Conservation (phyloP, 1,284 basidiomycete species). For the Marasmius oreades region DNA sequence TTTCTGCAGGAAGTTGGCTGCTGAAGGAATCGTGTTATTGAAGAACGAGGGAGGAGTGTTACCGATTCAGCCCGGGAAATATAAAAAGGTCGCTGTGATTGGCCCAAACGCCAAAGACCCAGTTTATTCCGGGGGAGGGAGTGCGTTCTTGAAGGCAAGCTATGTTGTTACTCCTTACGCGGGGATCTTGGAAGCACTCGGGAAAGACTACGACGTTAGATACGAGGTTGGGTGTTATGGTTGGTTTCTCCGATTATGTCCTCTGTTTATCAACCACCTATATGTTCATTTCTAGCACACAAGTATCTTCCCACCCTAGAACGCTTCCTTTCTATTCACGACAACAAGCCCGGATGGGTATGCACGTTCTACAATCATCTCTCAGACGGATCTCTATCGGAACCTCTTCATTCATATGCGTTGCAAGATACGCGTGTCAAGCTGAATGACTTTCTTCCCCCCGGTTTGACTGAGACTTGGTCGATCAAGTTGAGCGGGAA, state of each 20-base stretch:
- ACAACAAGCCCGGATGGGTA: constrained; percentile 55
- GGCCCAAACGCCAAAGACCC: constrained; percentile 68
- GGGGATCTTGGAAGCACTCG: constrained; percentile 47
- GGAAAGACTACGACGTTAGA: constrained; percentile 40
- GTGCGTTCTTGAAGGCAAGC: constrained; percentile 66
- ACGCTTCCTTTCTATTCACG: constrained; percentile 42
- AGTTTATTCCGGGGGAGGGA: constrained; percentile 73
- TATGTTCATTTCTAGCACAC: constrained; percentile 38
- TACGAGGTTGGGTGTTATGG: constrained; percentile 62
- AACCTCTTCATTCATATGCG: constrained; percentile 38
- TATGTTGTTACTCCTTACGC: constrained; percentile 67
- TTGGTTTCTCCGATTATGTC: constrained; percentile 23
- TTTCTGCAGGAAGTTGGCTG: constrained; percentile 57
- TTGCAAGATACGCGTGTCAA: constrained; percentile 61
- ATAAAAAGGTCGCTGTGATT: constrained; percentile 66
- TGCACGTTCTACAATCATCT: constrained; percentile 61
- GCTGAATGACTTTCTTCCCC: constrained; percentile 61
- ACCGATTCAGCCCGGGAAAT: constrained; percentile 45
- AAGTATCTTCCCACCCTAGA: constrained; percentile 64
- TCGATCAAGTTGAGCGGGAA: constrained; percentile 47
- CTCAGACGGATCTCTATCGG: constrained; percentile 35
- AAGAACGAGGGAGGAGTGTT: constrained; percentile 61
- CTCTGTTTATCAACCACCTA: not conserved
- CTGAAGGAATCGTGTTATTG: constrained; percentile 65
- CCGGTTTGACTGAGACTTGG: constrained; percentile 46